Evolutionary conservation across 441 rosid species (phyloP), one percentile per base, ranked within the genome.

Genomic region (Pelargonium australe): DNA sequence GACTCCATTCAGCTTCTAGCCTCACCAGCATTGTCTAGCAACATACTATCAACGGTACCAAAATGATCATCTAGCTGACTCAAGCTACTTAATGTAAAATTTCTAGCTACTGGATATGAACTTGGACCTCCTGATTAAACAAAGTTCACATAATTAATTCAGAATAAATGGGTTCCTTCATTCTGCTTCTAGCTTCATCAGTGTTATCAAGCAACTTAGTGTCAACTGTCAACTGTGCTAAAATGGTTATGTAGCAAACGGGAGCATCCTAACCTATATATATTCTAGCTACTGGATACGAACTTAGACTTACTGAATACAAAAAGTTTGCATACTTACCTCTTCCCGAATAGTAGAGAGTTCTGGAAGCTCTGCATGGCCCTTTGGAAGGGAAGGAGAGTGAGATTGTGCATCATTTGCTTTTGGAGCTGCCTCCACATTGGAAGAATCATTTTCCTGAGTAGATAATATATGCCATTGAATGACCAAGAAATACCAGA

Each of bases 361-460:
- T 57, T 81, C 76, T 4, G 79, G 75, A 40, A 60, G 72, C 63
- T 72, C 74, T 34, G 69, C 20, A 13, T 65, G 55, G 58, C 76
- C 73, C 25, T 49, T 72, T 66, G 79, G 63, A 58, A 43, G 51
- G 67, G 37, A 68, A 17, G 75, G 44, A 25, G 75, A 60, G 41
- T 66, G 63, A 63, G 71, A 20, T 34, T 34, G 65, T 57, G 64
- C 64, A 31, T 25, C 70, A 13, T 53, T 75, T 73, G 68, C 78
- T 23, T 72, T 74, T 62, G 66, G 68, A 67, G 66, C 73, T 63
- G 67, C 47, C 63, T 65, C 76, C 60, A 31, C 72, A 63, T 77
- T 68, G 34, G 69, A 49, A 70, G 83, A 67, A 55, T 81, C 85
- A 11, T 19, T 37, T 73, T 60, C 78, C 88, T 89, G 70, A n/a